phyloP scores from a whole-genome alignment of 2,329 filamentous ascomycete species.

The Stemphylium vesicarium region DNA sequence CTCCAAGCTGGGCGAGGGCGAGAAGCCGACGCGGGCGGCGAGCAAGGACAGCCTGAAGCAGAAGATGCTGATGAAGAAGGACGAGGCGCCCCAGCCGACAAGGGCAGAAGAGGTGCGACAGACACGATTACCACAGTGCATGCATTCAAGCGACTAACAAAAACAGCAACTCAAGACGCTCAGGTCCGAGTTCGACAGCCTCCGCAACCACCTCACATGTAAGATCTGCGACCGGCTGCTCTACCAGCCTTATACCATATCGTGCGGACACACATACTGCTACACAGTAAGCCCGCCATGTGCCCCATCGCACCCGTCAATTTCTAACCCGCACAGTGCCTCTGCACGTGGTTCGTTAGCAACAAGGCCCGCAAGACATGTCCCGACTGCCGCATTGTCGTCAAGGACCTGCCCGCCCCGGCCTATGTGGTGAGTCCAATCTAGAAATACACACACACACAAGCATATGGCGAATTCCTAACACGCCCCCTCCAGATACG shows the following conservation, averaged over 20 bases:
- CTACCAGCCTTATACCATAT: conserved; percentile 72
- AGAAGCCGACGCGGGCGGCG: conserved; percentile 38
- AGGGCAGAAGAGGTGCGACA: conserved; percentile 47
- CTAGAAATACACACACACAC: background rate
- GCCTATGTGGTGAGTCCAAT: conserved; percentile 64
- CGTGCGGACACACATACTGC: conserved; percentile 75
- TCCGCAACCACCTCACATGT: conserved; percentile 68
- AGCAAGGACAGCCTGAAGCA: conserved; percentile 50
- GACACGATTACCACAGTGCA: background rate
- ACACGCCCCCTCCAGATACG: conserved; percentile 57
- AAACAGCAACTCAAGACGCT: conserved; percentile 48
- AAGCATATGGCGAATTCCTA: background rate
- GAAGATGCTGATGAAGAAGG: conserved; percentile 44
- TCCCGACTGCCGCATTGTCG: conserved; percentile 68
- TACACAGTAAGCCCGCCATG: conserved; percentile 61
- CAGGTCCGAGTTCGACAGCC: conserved; percentile 63
- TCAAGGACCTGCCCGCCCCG: conserved; percentile 66
- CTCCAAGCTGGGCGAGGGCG: conserved; percentile 37
- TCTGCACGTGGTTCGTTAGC: conserved; percentile 62
- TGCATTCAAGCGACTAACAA: conserved; percentile 26
- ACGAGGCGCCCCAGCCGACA: conserved; percentile 41
- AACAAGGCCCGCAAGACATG: conserved; percentile 68
- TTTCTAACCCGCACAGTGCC: conserved; percentile 55
- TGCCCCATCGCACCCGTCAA: conserved; percentile 13
- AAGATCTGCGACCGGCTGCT: conserved; percentile 72